phyloP scores from a whole-genome alignment of 2,329 filamentous ascomycete genomes.

The Trichoderma citrinoviride region DNA sequence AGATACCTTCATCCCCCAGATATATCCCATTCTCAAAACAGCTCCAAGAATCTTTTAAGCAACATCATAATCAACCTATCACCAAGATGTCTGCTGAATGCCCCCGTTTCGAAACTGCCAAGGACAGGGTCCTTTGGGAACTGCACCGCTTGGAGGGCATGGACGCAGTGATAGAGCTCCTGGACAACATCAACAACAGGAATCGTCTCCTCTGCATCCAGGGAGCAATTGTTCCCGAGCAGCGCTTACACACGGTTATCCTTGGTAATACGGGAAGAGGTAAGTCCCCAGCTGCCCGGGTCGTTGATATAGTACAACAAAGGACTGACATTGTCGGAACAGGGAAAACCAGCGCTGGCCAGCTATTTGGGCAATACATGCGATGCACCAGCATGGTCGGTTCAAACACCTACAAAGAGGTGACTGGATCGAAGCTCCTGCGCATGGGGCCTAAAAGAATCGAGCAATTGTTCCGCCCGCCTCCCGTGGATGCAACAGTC shows the following conservation, averaged over 20 bases:
- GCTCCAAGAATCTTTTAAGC: background rate
- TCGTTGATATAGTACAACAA: background rate
- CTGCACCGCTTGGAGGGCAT: background rate
- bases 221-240: background rate
- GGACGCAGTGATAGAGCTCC: background rate
- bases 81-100: background rate
- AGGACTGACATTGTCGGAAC: background rate
- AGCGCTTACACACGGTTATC: background rate
- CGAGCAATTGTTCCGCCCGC: background rate
- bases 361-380: background rate
- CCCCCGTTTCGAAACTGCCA: background rate
- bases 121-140: background rate
- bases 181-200: background rate
- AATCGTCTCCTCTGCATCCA: background rate
- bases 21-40: background rate
- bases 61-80: background rate
- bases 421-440: slow-evolving; percentile 1
- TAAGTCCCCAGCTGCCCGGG: background rate
- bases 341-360: slow-evolving; percentile 5
- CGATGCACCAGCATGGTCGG: background rate
- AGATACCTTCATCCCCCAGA: background rate
- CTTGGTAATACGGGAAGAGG: slow-evolving; percentile 10
- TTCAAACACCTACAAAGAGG: background rate
- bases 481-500: background rate
- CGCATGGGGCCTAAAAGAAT: background rate